phyloP scores from a whole-genome alignment of 225 moss, liverwort and hornwort genomes.

The Marchantia polymorpha region DNA sequence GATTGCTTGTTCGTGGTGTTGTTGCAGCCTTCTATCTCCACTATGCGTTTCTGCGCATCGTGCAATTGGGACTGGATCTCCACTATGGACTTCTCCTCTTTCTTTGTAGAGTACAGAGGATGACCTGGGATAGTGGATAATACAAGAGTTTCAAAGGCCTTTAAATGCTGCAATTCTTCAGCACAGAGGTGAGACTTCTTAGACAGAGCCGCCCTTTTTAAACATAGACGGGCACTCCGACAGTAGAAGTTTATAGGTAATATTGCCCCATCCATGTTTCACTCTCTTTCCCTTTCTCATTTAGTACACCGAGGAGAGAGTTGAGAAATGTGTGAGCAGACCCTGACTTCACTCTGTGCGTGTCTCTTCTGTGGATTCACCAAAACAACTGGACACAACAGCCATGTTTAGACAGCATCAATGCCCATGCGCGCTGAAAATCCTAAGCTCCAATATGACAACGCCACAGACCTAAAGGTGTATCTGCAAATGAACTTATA shows the following conservation, averaged over 20 bases:
- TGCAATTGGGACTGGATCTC: constrained; percentile 63
- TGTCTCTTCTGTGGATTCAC: constrained; percentile 24
- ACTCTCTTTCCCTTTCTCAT: constrained; percentile 43
- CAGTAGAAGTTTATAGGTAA: constrained; percentile 91
- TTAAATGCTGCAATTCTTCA: constrained; percentile 81
- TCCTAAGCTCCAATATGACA: background rate
- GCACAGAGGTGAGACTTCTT: constrained; percentile 59
- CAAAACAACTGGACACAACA: constrained; percentile 2
- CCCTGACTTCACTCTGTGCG: constrained; percentile 13
- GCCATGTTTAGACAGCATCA: constrained; percentile 14
- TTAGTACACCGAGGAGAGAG: constrained; percentile 19
- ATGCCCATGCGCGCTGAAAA: background rate
- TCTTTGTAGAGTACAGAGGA: constrained; percentile 65
- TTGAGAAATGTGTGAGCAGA: background rate
- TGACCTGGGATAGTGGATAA: constrained; percentile 78
- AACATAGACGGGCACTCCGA: constrained; percentile 79
- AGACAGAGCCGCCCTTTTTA: constrained; percentile 62
- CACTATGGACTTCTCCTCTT: constrained; percentile 62
- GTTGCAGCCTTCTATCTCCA: constrained; percentile 53
- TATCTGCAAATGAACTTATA: too few relatives aligned
- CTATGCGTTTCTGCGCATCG: constrained; percentile 54
- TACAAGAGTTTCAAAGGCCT: constrained; percentile 66
- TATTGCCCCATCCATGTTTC: constrained; percentile 91
- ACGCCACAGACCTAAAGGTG: too few relatives aligned
- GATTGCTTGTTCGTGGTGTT: constrained; percentile 27